A percentile compares a stretch with the other conserved stretches of the same genome.
Conservation (phyloP, 2,329 filamentous ascomycete genomes). For the Venturia carpophila region DNA sequence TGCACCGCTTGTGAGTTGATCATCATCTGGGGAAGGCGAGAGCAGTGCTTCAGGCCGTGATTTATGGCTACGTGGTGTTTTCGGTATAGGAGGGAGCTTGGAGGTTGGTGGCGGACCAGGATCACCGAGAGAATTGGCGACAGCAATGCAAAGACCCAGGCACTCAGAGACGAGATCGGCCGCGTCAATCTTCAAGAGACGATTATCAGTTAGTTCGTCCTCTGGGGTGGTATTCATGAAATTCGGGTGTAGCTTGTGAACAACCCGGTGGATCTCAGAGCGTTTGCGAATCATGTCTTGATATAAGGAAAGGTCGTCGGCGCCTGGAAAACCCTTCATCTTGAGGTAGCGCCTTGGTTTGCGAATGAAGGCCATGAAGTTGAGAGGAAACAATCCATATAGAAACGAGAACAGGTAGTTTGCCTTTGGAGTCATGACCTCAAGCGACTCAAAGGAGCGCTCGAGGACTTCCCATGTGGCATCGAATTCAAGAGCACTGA, state of each 20-base stretch:
- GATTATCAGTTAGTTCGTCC: constrained; percentile 68
- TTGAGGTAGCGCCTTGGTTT: constrained; percentile 74
- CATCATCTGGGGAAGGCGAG: constrained; percentile 28
- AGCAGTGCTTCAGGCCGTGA: constrained; percentile 20
- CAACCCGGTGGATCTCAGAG: constrained; percentile 65
- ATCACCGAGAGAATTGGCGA: constrained; percentile 35
- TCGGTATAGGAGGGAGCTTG: constrained; percentile 40
- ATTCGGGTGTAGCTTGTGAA: constrained; percentile 73
- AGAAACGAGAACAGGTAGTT: constrained; percentile 72
- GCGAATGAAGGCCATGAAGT: constrained; percentile 78
- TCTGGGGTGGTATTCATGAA: constrained; percentile 74
- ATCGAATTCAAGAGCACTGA: constrained; percentile 27
- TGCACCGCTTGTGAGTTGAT: constrained; percentile 23
- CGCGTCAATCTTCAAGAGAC: constrained; percentile 73
- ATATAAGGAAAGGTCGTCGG: constrained; percentile 69
- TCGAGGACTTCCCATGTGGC: constrained; percentile 56
- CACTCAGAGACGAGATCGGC: constrained; percentile 75
- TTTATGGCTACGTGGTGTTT: constrained; percentile 18
- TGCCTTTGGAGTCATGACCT: constrained; percentile 57
- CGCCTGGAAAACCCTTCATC: constrained; percentile 59
- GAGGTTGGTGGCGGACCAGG: constrained; percentile 41
- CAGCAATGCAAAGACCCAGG: constrained; percentile 55
- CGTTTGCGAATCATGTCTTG: constrained; percentile 68
- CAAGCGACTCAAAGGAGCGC: constrained; percentile 55
- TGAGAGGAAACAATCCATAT: constrained; percentile 76